phyloP scores from a whole-genome alignment of 176 grass and related monocot species.

The Alopecurus myosuroides region DNA sequence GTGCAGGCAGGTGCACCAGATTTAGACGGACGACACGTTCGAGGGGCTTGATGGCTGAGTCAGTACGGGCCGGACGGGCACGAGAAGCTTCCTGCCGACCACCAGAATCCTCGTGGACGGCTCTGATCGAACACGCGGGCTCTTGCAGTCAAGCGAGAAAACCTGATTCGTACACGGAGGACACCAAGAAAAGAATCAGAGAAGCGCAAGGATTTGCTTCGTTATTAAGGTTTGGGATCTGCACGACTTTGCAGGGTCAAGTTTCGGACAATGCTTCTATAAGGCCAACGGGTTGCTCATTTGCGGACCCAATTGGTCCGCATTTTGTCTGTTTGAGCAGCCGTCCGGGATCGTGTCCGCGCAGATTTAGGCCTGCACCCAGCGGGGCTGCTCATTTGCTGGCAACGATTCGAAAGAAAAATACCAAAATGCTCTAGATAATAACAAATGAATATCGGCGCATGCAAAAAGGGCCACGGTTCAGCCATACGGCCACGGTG shows the following conservation, averaged over 20 bases:
- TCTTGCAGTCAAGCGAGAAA: not conserved
- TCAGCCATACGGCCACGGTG: no score
- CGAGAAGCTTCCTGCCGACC: slow-evolving; percentile 9
- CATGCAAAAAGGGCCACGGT: no score
- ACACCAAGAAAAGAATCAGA: not conserved
- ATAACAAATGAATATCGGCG: no score
- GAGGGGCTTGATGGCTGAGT: slow-evolving; percentile 40
- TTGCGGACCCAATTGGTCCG: no score
- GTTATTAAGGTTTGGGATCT: slow-evolving; percentile 20
- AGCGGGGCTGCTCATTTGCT: no score
- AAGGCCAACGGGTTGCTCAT: no score
- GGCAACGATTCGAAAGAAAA: no score
- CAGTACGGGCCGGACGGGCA: slow-evolving; percentile 23
- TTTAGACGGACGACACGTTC: slow-evolving; percentile 28
- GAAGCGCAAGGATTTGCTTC: not conserved
- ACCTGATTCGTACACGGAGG: not conserved
- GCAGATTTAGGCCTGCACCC: no score
- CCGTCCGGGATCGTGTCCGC: no score
- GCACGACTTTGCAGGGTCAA: not conserved
- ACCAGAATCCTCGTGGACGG: slow-evolving; percentile 20
- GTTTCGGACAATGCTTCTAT: not conserved
- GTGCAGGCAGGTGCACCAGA: not conserved
- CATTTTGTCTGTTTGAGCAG: no score
- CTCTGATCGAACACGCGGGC: not conserved
- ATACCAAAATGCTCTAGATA: no score